Evolutionary conservation across 352 stramenopile genomes (phyloP), one percentile per base, ranked within the genome.

Genomic region (Phytophthora hybrid): DNA sequence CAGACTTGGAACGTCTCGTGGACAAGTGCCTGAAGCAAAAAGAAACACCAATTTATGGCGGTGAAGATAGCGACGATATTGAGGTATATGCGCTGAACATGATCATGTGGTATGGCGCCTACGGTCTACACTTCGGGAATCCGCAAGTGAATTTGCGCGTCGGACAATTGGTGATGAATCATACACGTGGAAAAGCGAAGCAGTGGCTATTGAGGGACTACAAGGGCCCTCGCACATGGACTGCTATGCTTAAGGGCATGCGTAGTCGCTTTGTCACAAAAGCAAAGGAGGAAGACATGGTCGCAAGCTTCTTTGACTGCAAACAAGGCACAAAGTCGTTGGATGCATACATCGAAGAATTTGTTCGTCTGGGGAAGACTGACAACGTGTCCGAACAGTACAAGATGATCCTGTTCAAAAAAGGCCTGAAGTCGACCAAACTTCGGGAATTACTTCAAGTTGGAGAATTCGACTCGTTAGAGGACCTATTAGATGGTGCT

Each of bases 381-480:
- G 16, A 72, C 16, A 39, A 72, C 26, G 57, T 62, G 5, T 66
- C 65, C 0, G 57, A 72, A 19, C 53, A 66, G 18, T 63, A 62
- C 6, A 66, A 66, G 19, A 66, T 66, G 65, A 72, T 72, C 16
- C 11, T 63, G 13, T 66, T 63, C 13, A 72, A 66, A 10, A 72
- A 62, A 23, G 57, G 65, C 5, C 32, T 72, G 1, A 65, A 60
- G 11, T 66, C 57, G 16, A 53, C 41, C 8, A 59, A 72, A 49
- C 37, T 72, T 4, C 59, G 23, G 0, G 57, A 66, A 34, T 19
- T 72, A 3, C 49, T 66, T 7, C 53, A 66, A 16, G 31, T 65
- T 7, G 56, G 54, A 7, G 32, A 65, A 29, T 56, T 66, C 21
- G 57, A 66, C 18, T 51, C 65, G 4, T 26, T 72, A 1, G 57